A percentile compares a stretch with the other conserved stretches of the same genome.
These are phyloP conservation scores for Centaurea solstitialis DNA, from an alignment of 129 eudicot species.

Conservation along the genomic window DNA sequence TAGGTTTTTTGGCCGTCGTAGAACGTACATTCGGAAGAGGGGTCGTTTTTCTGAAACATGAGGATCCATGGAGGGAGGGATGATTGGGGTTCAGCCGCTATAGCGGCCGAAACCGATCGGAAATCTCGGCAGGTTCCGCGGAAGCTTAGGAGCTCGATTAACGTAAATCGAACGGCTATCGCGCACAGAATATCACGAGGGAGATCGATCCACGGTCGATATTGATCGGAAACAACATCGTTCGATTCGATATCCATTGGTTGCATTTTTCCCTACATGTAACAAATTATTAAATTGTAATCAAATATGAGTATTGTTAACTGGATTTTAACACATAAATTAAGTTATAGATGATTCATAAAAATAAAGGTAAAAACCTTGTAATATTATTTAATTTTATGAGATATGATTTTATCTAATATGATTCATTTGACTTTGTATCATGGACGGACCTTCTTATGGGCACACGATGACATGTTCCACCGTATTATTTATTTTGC, in stretches of 20 bases:
- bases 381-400: no score
- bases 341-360: no score
- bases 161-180: constrained; percentile 19
- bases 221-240: neutral
- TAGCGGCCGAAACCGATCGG: constrained; percentile 28
- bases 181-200: constrained; percentile 26
- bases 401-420: no score
- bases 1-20: constrained; percentile 17
- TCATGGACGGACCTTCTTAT: no score
- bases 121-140: constrained; percentile 41
- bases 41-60: neutral
- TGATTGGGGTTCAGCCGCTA: constrained; percentile 22
- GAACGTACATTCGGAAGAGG: constrained; percentile 15
- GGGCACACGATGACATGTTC: no score
- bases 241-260: neutral
- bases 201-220: constrained; percentile 28
- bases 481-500: no score
- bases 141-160: constrained; percentile 37
- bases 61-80: constrained; percentile 26
- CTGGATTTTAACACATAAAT: neutral
- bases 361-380: no score
- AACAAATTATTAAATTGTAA: neutral
- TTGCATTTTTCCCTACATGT: neutral
- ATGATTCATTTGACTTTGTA: no score
- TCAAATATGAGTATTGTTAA: no score